These are phyloP conservation scores for Nannochloropsis salina DNA, from an alignment of 108 stramenopile species.

Conservation along the genomic window DNA sequence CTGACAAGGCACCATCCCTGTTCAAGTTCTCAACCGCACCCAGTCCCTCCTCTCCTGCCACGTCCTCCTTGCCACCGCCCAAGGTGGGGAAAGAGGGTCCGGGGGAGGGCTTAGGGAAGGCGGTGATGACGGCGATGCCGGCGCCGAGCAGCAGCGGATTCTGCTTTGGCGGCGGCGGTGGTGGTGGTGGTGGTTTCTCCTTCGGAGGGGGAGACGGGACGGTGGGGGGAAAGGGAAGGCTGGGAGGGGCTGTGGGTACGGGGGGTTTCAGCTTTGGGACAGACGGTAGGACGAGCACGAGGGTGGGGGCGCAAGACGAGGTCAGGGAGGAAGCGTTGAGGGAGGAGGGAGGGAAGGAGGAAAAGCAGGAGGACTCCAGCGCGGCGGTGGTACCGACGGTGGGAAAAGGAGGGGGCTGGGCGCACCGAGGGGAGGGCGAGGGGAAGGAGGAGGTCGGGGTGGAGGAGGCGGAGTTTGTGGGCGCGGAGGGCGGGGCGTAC, in stretches of 20 bases:
- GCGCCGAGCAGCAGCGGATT: background rate
- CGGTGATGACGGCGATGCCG: background rate
- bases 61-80: background rate
- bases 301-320: background rate
- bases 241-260: background rate
- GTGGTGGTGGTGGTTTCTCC: background rate
- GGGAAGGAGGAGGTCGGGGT: background rate
- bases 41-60: background rate
- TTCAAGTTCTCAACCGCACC: background rate
- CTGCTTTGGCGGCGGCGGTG: background rate
- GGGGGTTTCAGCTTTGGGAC: background rate
- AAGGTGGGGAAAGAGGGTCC: too few species aligned
- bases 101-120: background rate
- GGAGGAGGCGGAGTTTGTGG: constrained; percentile 4
- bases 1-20: background rate
- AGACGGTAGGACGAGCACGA: background rate
- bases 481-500: background rate
- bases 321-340: background rate
- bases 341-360: background rate
- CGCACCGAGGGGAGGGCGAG: background rate
- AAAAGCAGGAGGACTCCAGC: background rate
- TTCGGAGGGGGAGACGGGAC: background rate
- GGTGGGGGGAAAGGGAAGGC: background rate
- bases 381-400: too few species aligned
- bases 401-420: background rate